Percentiles rank a stretch among this genome's conserved stretches.
phyloP scores from a whole-genome alignment of 208 protist species.

The Wallacemonas collosoma region DNA sequence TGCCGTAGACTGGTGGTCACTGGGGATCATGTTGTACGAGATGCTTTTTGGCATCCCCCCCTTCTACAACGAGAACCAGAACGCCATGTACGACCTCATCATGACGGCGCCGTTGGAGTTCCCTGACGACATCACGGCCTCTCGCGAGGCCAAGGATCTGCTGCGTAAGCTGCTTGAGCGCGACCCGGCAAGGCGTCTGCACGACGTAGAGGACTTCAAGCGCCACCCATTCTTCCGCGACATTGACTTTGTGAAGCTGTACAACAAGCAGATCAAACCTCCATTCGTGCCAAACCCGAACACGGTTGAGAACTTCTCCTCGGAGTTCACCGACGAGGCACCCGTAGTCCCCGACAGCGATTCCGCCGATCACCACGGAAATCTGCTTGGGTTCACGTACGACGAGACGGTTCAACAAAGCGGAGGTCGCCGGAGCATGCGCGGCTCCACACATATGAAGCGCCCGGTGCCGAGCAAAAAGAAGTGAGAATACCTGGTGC shows the following conservation, averaged over 20 bases:
- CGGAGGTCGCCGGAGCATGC: neutral
- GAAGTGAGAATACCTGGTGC: slow-evolving; percentile 1
- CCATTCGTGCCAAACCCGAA: slow-evolving; percentile 76
- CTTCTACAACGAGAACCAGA: slow-evolving; percentile 91
- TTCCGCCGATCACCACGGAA: slow-evolving; percentile 29
- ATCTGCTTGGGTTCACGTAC: slow-evolving; percentile 75
- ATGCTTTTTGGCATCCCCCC: slow-evolving; percentile 95
- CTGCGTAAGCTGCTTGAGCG: slow-evolving; percentile 81
- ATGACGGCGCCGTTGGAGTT: slow-evolving; percentile 69
- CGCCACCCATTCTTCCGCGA: slow-evolving; percentile 83
- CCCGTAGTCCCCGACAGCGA: slow-evolving; percentile 37
- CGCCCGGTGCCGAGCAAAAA: slow-evolving; percentile 2
- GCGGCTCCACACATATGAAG: slow-evolving; percentile 17
- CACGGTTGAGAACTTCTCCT: slow-evolving; percentile 79
- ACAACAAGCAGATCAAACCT: slow-evolving; percentile 58
- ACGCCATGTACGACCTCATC: slow-evolving; percentile 87
- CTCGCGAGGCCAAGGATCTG: slow-evolving; percentile 68
- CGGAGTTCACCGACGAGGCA: slow-evolving; percentile 64
- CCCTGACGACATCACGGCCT: slow-evolving; percentile 36
- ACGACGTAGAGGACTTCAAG: slow-evolving; percentile 82
- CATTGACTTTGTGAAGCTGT: slow-evolving; percentile 66
- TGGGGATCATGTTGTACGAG: slow-evolving; percentile 97
- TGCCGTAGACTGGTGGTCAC: slow-evolving; percentile 97
- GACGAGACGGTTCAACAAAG: slow-evolving; percentile 23
- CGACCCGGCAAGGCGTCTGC: slow-evolving; percentile 71